A percentile compares a stretch with the other conserved stretches of the same genome.
Conservation (phyloP, 2,329 filamentous ascomycete genomes). For the Alternaria conjuncta region DNA sequence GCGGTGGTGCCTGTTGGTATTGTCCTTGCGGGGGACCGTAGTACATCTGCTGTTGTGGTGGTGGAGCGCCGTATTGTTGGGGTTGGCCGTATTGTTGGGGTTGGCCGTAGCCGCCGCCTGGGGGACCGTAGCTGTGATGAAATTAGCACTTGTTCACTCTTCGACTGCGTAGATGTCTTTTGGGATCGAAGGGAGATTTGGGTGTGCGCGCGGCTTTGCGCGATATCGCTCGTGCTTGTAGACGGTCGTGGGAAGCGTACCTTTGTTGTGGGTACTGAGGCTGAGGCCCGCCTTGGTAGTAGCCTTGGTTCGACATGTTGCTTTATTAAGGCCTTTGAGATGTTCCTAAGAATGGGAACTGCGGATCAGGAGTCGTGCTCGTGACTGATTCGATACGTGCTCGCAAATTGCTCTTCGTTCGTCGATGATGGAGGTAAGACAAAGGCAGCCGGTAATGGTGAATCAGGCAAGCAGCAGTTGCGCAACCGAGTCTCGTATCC, state of each 20-base stretch:
- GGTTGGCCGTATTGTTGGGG: slow-evolving; percentile 19
- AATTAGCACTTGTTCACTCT: neutral
- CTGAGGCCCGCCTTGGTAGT: slow-evolving; percentile 47
- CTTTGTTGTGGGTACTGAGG: slow-evolving; percentile 49
- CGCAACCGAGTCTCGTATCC: neutral
- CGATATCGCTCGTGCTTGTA: neutral
- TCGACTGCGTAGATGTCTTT: neutral
- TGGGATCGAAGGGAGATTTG: neutral
- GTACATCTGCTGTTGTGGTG: slow-evolving; percentile 33
- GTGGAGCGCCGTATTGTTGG: slow-evolving; percentile 33
- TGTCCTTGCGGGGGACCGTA: slow-evolving; percentile 42
- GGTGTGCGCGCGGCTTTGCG: neutral
- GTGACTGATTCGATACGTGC: neutral
- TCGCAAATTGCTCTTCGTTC: neutral
- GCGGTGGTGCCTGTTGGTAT: slow-evolving; percentile 59
- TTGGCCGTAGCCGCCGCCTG: slow-evolving; percentile 15
- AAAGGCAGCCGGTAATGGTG: neutral
- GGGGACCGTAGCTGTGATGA: slow-evolving; percentile 30
- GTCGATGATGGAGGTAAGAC: neutral
- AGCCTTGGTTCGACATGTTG: slow-evolving; percentile 44
- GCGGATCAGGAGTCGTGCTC: neutral
- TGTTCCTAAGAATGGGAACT: neutral
- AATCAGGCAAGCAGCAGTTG: neutral
- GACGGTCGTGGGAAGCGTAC: slow-evolving; percentile 15
- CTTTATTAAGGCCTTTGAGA: neutral